Conservation (phyloP, 2,329 filamentous ascomycete genomes). For the Cladobotryum mycophilum region DNA sequence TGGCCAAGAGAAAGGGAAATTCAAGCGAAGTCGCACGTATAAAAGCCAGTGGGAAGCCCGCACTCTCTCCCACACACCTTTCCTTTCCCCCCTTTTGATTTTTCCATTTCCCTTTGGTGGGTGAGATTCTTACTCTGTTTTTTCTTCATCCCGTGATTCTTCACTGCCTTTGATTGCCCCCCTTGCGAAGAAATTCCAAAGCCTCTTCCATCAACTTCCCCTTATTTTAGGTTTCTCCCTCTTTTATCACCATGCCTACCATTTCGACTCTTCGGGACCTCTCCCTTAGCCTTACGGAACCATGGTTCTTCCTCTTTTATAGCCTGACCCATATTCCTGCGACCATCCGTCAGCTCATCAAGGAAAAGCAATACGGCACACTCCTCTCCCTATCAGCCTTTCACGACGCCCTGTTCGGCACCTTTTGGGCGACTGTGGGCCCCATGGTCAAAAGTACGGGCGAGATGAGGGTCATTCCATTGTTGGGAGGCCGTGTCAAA, state of each 20-base stretch:
- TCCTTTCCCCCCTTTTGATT: no score
- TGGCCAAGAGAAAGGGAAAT: no score
- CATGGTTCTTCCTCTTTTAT: conserved; percentile 47
- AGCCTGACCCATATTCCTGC: conserved; percentile 44
- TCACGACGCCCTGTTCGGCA: conserved; percentile 50
- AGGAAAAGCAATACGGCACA: conserved; percentile 25
- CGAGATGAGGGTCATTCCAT: conserved; percentile 41
- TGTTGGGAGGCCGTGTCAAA: conserved; percentile 45
- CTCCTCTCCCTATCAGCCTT: conserved; percentile 38
- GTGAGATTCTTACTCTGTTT: no score
- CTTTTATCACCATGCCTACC: conserved; percentile 19
- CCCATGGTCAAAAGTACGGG: conserved; percentile 41
- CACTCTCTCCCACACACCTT: no score
- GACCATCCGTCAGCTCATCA: conserved; percentile 41
- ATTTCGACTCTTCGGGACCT: conserved; percentile 19
- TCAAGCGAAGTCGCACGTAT: no score
- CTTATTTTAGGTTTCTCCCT: not conserved
- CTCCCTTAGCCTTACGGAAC: conserved; percentile 34
- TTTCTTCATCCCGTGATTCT: not conserved
- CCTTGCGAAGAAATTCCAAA: not conserved
- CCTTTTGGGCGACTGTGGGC: conserved; percentile 53
- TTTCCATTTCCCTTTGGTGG: no score
- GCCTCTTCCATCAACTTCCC: not conserved
- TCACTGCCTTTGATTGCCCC: not conserved
- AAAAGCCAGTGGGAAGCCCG: no score